Base-by-base conservation (phyloP, 805 yeast genomes). In the Candida morakotiae region DNA sequence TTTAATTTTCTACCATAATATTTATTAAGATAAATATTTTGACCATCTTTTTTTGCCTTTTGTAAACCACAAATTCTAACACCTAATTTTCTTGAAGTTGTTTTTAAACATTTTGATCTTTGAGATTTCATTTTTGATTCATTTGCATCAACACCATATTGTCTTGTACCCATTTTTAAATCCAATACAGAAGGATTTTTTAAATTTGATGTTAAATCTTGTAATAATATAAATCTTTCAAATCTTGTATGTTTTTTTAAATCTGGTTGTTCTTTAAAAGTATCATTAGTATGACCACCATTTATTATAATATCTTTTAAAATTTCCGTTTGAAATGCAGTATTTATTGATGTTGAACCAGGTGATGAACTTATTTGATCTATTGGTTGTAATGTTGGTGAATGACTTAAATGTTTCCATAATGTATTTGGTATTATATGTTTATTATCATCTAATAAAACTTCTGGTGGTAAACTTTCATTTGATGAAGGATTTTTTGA, bases 91-190 rank as follows among this genome's bases (percentile, higher is more conserved):
- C 87, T 67, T 2, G 93, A 81, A 0, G 98, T 91, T 0, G 98
- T 91, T 39, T 68, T 61, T 3, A 72, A 64, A 59, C 99, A 93
- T 60, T 93, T 93, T 38, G 70, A 69, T 23, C 86, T 64, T 62
- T 93, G 98, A 1, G 96, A 86, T 33, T 64, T 55, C 52, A 80
- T 83, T 60, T 93, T 93, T 34, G 78, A 63, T 10, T 62, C 57
- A 5, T 72, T 70, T 0, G 98, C 97, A 45, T 88, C 95, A n/a
- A 91, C 83, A 8, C 99, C 98, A 52, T 93, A 93, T 60, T 93
- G 99, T 41, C 99, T 72, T 0, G 99, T 91, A 0, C 99, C 99
- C 98, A 93, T 93, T 56, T 93, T 93, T 49, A 93, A 68, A 61
- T 93, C 99, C 34, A 93, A 64, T 0, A 91, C 98, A 55, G 96